A percentile compares a stretch with the other conserved stretches of the same genome.
Conservation (phyloP, 164 flowering plant species). For the Vitis amurensis region DNA sequence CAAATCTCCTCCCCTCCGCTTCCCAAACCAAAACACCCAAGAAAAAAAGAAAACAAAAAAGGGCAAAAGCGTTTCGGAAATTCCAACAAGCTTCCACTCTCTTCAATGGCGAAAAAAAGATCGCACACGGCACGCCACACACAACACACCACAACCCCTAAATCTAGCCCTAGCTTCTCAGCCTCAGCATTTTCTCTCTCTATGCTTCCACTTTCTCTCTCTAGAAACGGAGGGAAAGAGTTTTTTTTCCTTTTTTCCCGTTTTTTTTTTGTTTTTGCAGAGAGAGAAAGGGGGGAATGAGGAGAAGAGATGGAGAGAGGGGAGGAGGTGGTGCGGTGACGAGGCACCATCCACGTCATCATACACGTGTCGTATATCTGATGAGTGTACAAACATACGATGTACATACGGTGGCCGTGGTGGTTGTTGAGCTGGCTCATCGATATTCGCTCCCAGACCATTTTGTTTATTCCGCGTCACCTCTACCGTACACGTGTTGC, state of each 20-base stretch:
- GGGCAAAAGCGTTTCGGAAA: not conserved
- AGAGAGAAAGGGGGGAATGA: conserved; percentile 8
- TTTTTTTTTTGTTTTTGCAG: too few relatives aligned
- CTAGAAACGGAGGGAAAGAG: conserved; percentile 15
- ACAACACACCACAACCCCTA: too few relatives aligned
- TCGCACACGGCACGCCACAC: too few relatives aligned
- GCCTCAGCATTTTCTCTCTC: conserved; percentile 25
- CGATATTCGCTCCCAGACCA: conserved; percentile 28
- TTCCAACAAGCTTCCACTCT: too few relatives aligned
- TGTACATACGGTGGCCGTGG: conserved; percentile 32
- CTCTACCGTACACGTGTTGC: conserved; percentile 58
- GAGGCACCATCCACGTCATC: conserved; percentile 73
- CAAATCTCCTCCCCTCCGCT: not conserved
- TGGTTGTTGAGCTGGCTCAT: conserved; percentile 67
- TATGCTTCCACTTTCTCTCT: not conserved
- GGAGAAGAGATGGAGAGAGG: conserved; percentile 10
- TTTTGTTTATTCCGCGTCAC: conserved; percentile 33
- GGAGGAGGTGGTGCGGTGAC: conserved; percentile 35
- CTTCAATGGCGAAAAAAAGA: not conserved
- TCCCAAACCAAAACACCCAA: not conserved
- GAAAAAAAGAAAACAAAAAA: not conserved
- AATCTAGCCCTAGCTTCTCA: not conserved
- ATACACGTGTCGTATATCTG: conserved; percentile 58
- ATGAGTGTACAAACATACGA: conserved; percentile 6
- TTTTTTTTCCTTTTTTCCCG: not conserved